Evolutionary conservation across 1,284 basidiomycete species (phyloP).

Genomic region (Neonothopanus nambi): DNA sequence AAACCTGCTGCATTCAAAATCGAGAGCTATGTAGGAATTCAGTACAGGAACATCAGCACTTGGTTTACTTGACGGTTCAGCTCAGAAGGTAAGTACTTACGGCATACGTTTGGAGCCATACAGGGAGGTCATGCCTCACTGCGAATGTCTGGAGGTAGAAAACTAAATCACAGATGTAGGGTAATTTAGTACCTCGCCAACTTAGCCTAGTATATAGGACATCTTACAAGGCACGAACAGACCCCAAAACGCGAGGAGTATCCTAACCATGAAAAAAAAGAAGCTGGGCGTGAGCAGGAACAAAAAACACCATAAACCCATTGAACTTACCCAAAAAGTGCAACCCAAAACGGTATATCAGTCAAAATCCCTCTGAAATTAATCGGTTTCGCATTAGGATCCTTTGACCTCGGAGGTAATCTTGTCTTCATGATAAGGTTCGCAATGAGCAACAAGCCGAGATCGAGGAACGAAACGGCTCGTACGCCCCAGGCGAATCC

Average conservation of each 20-base stretch:
- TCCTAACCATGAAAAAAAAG: too few relatives aligned
- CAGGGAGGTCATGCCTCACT: slow-evolving; percentile 16
- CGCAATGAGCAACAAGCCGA: not conserved
- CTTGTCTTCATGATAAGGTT: slow-evolving; percentile 6
- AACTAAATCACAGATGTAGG: slow-evolving; percentile 18
- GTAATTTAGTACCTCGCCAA: too few relatives aligned
- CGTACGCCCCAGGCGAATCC: slow-evolving; percentile 7
- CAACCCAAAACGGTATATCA: slow-evolving; percentile 22
- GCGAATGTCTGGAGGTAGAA: slow-evolving; percentile 11
- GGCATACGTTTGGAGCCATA: slow-evolving; percentile 36
- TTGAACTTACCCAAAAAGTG: slow-evolving; percentile 5
- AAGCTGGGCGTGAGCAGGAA: too few relatives aligned
- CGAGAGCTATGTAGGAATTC: slow-evolving; percentile 25
- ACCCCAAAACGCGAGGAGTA: slow-evolving; percentile 22
- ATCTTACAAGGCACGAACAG: slow-evolving; percentile 21
- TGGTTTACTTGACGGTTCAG: too few relatives aligned
- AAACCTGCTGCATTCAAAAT: slow-evolving; percentile 30
- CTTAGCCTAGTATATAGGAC: not conserved
- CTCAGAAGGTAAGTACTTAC: too few relatives aligned
- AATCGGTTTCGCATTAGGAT: not conserved
- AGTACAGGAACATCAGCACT: not conserved
- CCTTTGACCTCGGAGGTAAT: not conserved
- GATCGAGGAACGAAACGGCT: not conserved
- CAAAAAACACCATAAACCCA: too few relatives aligned
- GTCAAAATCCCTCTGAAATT: slow-evolving; percentile 17